phyloP scores from a whole-genome alignment of 805 yeast species.

The Naumovozyma castellii region DNA sequence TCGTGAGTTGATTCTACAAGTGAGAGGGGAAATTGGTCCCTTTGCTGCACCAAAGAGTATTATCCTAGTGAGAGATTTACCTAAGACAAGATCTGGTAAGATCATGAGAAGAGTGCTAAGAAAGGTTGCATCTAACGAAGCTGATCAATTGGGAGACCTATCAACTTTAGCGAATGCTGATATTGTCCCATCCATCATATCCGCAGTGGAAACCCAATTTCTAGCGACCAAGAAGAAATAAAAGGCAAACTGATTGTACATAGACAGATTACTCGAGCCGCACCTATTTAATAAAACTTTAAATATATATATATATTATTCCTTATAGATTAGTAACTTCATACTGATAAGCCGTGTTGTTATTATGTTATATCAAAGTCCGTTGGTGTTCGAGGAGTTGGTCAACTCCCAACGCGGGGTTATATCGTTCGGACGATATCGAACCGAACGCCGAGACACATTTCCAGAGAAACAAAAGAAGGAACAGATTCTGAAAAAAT shows the following conservation, averaged over 20 bases:
- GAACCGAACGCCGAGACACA: too few species aligned
- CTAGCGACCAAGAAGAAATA: conserved; percentile 30
- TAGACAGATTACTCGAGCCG: too few species aligned
- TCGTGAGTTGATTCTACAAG: conserved; percentile 64
- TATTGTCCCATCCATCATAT: conserved; percentile 68
- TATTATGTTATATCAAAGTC: too few species aligned
- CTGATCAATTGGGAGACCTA: conserved; percentile 84
- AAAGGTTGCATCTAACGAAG: conserved; percentile 85
- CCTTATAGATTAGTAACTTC: not conserved
- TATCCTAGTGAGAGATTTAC: conserved; percentile 78
- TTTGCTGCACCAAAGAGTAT: conserved; percentile 93
- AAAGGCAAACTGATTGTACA: not conserved
- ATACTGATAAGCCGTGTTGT: too few species aligned
- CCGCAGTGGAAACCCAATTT: conserved; percentile 45
- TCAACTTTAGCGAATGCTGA: conserved; percentile 82
- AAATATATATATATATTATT: too few species aligned
- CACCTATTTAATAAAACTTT: too few species aligned
- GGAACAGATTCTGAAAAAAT: too few species aligned
- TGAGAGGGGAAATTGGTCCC: conserved; percentile 49
- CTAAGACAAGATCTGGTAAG: conserved; percentile 97
- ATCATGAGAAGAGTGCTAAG: conserved; percentile 97
- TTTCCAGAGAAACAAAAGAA: too few species aligned
- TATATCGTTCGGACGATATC: too few species aligned
- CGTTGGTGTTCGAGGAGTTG: too few species aligned
- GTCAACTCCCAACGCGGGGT: too few species aligned